phyloP scores from a whole-genome alignment of 2,329 filamentous ascomycete species.

The Cryphonectria carpinicola region DNA sequence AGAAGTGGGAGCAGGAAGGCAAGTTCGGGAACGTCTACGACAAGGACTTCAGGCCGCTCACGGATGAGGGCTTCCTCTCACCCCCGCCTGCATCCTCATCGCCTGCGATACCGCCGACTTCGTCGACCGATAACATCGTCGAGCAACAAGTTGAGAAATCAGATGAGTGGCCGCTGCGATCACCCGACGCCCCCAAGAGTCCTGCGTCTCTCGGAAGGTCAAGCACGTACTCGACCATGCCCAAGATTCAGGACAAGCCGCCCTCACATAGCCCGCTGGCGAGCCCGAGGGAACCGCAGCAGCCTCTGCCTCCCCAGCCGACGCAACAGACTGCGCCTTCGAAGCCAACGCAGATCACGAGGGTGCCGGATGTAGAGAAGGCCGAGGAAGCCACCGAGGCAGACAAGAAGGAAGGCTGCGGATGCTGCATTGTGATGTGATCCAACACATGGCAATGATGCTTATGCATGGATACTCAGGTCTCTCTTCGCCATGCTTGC shows the following conservation, averaged over 20 bases:
- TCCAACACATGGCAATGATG: conserved; percentile 7
- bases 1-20: conserved; percentile 93
- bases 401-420: conserved; percentile 64
- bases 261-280: conserved; percentile 43
- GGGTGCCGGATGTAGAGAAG: conserved; percentile 58
- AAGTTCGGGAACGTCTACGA: conserved; percentile 86
- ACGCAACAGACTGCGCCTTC: conserved; percentile 43
- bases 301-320: conserved; percentile 46
- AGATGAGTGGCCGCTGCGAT: conserved; percentile 65
- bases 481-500: neutral
- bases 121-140: conserved; percentile 36
- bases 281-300: conserved; percentile 51
- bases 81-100: conserved; percentile 39
- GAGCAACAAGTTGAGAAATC: conserved; percentile 38
- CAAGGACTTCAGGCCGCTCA: conserved; percentile 83
- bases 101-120: conserved; percentile 34
- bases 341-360: conserved; percentile 39
- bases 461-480: too few species aligned
- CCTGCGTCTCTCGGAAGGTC: conserved; percentile 50
- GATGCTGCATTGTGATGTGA: conserved; percentile 79
- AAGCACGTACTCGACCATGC: conserved; percentile 66
- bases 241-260: conserved; percentile 57
- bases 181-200: conserved; percentile 49
- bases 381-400: conserved; percentile 56
- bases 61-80: conserved; percentile 60